Percentiles rank a stretch among this genome's conserved stretches.
Conservation (phyloP, 257 asterid species). For the Ligustrum vulgare region DNA sequence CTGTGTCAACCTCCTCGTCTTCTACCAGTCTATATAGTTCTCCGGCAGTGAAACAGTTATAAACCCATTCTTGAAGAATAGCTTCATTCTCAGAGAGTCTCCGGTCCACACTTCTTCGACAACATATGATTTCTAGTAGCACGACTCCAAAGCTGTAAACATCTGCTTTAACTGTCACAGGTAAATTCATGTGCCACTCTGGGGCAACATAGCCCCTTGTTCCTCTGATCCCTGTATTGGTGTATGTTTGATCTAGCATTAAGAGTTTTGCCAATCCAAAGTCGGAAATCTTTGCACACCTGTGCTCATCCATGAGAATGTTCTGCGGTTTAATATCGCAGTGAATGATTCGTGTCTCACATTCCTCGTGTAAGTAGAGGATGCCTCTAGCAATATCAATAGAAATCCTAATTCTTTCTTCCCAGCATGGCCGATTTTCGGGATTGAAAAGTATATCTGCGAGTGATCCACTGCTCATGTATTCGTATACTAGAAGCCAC, state of each 20-base stretch:
- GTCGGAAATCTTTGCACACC: too few species aligned
- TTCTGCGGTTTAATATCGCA: slow-evolving; percentile 37
- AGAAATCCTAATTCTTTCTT: slow-evolving; percentile 31
- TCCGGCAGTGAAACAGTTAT: slow-evolving; percentile 30
- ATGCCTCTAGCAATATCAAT: slow-evolving; percentile 50
- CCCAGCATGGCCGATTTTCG: slow-evolving; percentile 34
- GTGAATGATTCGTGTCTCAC: slow-evolving; percentile 57
- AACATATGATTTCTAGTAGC: slow-evolving; percentile 49
- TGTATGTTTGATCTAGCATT: too few species aligned
- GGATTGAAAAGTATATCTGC: slow-evolving; percentile 32
- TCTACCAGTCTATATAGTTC: slow-evolving; percentile 29
- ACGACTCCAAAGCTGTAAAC: slow-evolving; percentile 50
- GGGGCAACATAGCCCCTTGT: slow-evolving; percentile 58
- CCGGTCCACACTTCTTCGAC: slow-evolving; percentile 34
- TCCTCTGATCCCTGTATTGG: slow-evolving; percentile 54
- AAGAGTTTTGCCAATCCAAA: too few species aligned
- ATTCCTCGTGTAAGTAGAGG: slow-evolving; percentile 57
- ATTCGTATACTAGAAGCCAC: too few species aligned
- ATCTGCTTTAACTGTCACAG: slow-evolving; percentile 32
- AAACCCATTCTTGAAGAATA: slow-evolving; percentile 50
- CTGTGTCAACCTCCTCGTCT: too few species aligned
- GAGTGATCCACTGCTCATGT: too few species aligned
- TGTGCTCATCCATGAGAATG: too few species aligned
- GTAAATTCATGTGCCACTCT: slow-evolving; percentile 45
- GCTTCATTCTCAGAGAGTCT: slow-evolving; percentile 40